phyloP scores from a whole-genome alignment of 805 yeast genomes.

The Barnettozyma pratensis region DNA sequence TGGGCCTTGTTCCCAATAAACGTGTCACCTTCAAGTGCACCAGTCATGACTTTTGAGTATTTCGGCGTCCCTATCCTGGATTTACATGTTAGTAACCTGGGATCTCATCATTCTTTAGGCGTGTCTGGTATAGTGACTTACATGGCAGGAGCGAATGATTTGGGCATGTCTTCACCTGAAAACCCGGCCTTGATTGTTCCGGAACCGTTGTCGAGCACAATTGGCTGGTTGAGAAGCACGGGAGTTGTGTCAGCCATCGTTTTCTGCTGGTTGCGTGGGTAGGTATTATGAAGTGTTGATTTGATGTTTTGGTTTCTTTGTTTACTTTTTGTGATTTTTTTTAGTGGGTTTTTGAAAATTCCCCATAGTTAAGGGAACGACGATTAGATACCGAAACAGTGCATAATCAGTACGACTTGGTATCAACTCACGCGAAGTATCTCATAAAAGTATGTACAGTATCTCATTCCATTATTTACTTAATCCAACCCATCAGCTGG shows the following conservation, averaged over 20 bases:
- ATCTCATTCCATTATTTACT: too few species aligned
- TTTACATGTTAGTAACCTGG: slow-evolving; percentile 4
- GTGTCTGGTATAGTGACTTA: slow-evolving; percentile 17
- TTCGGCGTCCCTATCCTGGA: slow-evolving; percentile 69
- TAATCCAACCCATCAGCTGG: slow-evolving; percentile 4
- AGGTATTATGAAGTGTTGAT: not conserved
- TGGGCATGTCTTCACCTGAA: slow-evolving; percentile 87
- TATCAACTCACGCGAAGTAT: too few species aligned
- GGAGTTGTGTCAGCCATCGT: slow-evolving; percentile 10
- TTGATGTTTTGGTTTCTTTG: not conserved
- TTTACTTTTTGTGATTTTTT: not conserved
- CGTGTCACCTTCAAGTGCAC: slow-evolving; percentile 55
- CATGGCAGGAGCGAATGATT: slow-evolving; percentile 54
- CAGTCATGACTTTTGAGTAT: slow-evolving; percentile 79
- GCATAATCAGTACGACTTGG: too few species aligned
- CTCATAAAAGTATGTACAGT: too few species aligned
- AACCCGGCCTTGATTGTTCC: slow-evolving; percentile 85
- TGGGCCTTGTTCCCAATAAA: slow-evolving; percentile 78
- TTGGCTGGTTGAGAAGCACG: slow-evolving; percentile 56
- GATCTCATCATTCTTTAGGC: not conserved
- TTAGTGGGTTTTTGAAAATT: too few species aligned
- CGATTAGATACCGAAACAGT: too few species aligned
- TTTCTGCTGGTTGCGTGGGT: not conserved
- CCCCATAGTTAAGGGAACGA: too few species aligned
- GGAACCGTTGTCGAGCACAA: slow-evolving; percentile 81